These are phyloP conservation scores for Staphylotrichum longicolle DNA, from an alignment of 495 filamentous ascomycete species.

Conservation along the genomic window DNA sequence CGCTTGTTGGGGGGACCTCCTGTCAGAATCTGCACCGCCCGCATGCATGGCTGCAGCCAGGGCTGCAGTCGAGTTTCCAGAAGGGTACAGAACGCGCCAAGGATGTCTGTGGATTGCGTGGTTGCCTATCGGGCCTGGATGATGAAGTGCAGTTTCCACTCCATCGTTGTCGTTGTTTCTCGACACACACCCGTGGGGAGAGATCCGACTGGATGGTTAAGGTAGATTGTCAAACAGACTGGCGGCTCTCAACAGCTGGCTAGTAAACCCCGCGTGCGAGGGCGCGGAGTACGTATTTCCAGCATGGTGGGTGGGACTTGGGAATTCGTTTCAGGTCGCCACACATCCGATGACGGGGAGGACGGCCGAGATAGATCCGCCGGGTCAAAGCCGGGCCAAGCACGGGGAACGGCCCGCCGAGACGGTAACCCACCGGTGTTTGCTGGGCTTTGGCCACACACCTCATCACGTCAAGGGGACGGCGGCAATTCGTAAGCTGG, in stretches of 20 bases:
- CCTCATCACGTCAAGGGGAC: no score
- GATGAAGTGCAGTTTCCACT: no score
- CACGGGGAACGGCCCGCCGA: no score
- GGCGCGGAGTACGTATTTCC: neutral
- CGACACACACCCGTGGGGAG: neutral
- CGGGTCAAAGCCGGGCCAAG: neutral
- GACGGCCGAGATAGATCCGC: conserved; percentile 6
- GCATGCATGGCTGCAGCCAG: no score
- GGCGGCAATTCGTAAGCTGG: neutral
- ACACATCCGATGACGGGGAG: neutral
- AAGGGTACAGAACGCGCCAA: no score
- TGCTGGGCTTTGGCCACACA: neutral
- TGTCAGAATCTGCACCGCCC: no score
- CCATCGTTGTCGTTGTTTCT: neutral
- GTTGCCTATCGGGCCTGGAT: no score
- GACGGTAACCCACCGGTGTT: neutral
- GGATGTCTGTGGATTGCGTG: no score
- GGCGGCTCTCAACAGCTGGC: no score
- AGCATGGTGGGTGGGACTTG: neutral
- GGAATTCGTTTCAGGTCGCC: neutral
- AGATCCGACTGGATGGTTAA: conserved; percentile 7
- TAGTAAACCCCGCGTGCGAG: neutral
- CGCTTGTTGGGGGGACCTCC: no score
- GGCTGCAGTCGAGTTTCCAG: no score
- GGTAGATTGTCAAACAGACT: neutral